Evolutionary conservation across 306 rosid genomes (phyloP).

Genomic region (Quercus suber): DNA sequence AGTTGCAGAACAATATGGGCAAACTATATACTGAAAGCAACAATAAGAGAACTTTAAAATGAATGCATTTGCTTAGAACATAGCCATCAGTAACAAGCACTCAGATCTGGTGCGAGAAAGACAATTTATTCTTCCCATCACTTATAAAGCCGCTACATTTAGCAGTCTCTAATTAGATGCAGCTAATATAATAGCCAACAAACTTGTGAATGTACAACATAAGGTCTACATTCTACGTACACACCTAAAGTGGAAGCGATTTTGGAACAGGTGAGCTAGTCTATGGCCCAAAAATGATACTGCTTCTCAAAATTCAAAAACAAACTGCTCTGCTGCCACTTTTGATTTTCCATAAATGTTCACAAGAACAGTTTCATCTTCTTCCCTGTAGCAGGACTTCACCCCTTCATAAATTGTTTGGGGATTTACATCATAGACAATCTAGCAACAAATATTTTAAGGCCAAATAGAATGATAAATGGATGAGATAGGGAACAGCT

Average conservation of each 20-base stretch:
- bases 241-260: conserved; percentile 90
- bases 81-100: neutral
- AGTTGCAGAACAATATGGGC: neutral
- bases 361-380: conserved; percentile 59
- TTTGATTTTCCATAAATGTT: conserved; percentile 88
- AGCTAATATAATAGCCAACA: neutral
- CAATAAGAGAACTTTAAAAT: neutral
- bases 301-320: conserved; percentile 81
- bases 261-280: conserved; percentile 77
- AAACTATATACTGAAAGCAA: neutral
- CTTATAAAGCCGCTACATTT: neutral
- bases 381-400: conserved; percentile 83
- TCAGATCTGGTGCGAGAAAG: neutral
- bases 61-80: neutral
- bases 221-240: neutral
- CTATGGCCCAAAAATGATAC: conserved; percentile 91
- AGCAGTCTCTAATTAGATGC: neutral
- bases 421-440: conserved; percentile 23
- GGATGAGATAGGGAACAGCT: neutral
- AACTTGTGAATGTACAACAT: conserved; percentile 2
- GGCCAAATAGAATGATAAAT: neutral
- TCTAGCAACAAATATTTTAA: conserved; percentile 17
- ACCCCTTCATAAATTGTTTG: conserved; percentile 81
- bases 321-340: conserved; percentile 68
- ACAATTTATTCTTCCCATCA: neutral